Base-by-base conservation (phyloP, 306 rosid genomes). In the Cicer chorassanicum region DNA sequence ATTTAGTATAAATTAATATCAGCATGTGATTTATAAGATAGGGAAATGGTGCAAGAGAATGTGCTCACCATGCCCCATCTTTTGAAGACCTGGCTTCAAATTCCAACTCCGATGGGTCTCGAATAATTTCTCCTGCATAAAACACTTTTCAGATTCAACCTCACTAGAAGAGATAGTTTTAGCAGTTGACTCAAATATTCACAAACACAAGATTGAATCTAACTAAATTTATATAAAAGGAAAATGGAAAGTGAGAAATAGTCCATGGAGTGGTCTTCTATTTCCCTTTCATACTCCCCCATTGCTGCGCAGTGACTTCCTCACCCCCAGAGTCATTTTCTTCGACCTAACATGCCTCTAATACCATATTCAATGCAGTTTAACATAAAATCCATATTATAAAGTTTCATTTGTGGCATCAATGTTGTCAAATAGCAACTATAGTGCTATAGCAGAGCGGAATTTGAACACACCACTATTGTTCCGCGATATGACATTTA, bases 71-170 rank as follows among this genome's bases (percentile, higher is more conserved):
- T 74, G 99, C 99, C 57, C 91, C 96, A 68, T 94, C 98, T 81
- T 92, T 94, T 60, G 97, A 80, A 51, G 99, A 94, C 80, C 82
- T 90, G 3, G 98, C 99, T 83, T 94, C 99, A 55, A 95, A 95
- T 82, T 92, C 99, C 86, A 91, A 78, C 61, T 84, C 88, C 4
- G 90, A 86, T 15, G 88, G 62, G n/a, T 89, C 88, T 48, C 43
- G 81, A 48, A 61, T 72, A 54, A 60, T 83, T 69, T 86, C 86
- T 73, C 72, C 99, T 76, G 75, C 84, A 82, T 10, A 71, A 60
- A 12, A 43, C 81, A 79, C 54, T 51, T 9, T 41, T 78, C 77
- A 57, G 78, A 68, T 41, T 77, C 45, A 21, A 71, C 50, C 53
- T 76, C 56, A 74, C 69, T 18, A 13, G 21, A 80, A 65, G 41